A percentile compares a stretch with the other conserved stretches of the same genome.
phyloP scores from a whole-genome alignment of 1,284 basidiomycete species.

The Cutaneotrichosporon sp. region DNA sequence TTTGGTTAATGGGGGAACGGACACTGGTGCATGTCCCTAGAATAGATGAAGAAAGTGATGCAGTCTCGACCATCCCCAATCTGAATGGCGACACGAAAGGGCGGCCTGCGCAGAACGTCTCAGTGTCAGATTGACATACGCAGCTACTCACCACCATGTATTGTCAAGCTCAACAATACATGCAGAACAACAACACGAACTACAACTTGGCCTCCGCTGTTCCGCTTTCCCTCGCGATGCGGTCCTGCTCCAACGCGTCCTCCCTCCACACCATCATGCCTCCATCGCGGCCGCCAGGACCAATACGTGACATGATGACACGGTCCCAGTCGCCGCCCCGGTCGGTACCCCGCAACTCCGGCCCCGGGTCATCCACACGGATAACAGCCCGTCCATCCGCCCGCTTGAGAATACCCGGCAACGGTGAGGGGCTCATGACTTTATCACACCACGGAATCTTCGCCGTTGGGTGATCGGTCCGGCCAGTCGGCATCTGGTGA shows the following conservation, averaged over 20 bases:
- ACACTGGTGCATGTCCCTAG: no score
- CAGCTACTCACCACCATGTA: no score
- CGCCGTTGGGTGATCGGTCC: background rate
- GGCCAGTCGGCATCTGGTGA: background rate
- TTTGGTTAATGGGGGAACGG: no score
- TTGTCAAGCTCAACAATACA: background rate
- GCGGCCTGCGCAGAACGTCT: no score
- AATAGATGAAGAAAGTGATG: no score
- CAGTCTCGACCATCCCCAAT: no score
- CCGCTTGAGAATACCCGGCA: background rate
- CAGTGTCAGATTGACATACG: no score
- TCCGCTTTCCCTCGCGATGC: background rate
- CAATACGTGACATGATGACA: conserved; percentile 6
- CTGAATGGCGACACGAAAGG: no score
- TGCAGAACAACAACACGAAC: background rate
- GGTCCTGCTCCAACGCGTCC: conserved; percentile 3
- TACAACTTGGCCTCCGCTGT: background rate
- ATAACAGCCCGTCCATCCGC: background rate
- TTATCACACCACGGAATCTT: conserved; percentile 12
- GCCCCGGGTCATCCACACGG: conserved; percentile 9
- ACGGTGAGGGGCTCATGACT: conserved; percentile 10
- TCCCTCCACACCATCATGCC: conserved; percentile 9
- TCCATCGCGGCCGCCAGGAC: conserved; percentile 1
- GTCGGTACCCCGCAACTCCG: conserved; percentile 7
- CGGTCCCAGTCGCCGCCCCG: conserved; percentile 16